Evolutionary conservation across 768 basidiomycete genomes (phyloP), one percentile per base, ranked within the genome.

Genomic region (Boletus edulis): DNA sequence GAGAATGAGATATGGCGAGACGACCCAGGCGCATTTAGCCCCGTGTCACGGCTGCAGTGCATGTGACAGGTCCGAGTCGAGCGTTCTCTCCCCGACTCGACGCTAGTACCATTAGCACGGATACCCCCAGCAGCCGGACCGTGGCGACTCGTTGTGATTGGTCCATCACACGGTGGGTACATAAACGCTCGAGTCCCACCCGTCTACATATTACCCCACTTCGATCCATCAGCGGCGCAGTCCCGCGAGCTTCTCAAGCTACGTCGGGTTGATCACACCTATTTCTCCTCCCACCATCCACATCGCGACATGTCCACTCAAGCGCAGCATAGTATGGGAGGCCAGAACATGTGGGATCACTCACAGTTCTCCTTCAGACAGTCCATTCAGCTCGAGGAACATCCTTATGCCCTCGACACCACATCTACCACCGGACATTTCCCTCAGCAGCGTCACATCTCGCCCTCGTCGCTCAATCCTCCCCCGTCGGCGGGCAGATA

Each of bases 341-440:
- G 34, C 12, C 55, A 60, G 22, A 49, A 46, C 40, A 15, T 52
- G 7, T 70, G 69, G 71, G 55, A 61, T 39, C 59, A 60, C 3
- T 24, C 45, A 0, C 60, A 59, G 11, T 63, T 56, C 49, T 3
- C 54, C 3, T 44, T 63, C 46, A 59, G 46, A 12, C 64, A 56
- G 4, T 47, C 65, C 11, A 58, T 63, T 10, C 65, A 71, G 24
- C 71, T 72, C 44, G 69, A 72, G 22, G 69, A 72, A 22, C 54
- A 55, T 3, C 43, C 60, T 1, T 65, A 60, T 48, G 15, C 65
- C 18, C 37, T 71, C 15, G 57, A 68, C 4, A 1, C 57, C 27
- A 32, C 57, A 3, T 13, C 53, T 7, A 29, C 15, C 31, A 12
- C 44, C 29, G 61, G 27, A n/a, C 49, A 9, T 9, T 48, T 49